Conservation (phyloP, 169 alveolate species). For the Miamiensis avidus region DNA sequence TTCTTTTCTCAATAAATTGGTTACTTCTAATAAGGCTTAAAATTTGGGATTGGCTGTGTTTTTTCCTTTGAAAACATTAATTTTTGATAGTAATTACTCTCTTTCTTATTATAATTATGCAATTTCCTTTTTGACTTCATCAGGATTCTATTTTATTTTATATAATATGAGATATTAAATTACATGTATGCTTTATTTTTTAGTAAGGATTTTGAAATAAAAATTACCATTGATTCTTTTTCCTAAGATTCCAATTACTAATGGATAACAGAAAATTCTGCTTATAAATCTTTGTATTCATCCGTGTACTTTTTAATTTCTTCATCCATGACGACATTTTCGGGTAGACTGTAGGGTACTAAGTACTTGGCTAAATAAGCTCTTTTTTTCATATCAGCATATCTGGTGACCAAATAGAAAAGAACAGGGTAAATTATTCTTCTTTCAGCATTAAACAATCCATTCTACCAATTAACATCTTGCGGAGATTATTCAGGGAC, state of each 20-base stretch:
- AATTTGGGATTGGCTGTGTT: conserved; percentile 36
- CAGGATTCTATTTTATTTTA: conserved; percentile 34
- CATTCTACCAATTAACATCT: conserved; percentile 3
- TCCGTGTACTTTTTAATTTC: conserved; percentile 35
- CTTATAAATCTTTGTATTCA: conserved; percentile 39
- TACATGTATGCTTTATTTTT: neutral
- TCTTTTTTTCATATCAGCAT: conserved; percentile 34
- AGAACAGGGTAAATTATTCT: conserved; percentile 30
- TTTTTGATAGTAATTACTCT: conserved; percentile 39
- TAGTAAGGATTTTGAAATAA: neutral
- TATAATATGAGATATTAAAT: too few relatives aligned
- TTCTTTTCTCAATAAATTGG: conserved; percentile 43
- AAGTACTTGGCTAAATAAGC: conserved; percentile 46
- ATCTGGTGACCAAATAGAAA: conserved; percentile 29
- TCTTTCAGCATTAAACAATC: conserved; percentile 20
- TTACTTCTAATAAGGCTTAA: conserved; percentile 39
- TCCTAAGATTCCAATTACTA: conserved; percentile 22
- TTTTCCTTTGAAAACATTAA: conserved; percentile 31
- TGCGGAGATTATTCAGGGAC: conserved; percentile 18
- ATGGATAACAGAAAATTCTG: conserved; percentile 44
- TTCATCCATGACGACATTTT: conserved; percentile 37
- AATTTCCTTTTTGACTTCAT: conserved; percentile 36
- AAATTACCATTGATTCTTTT: conserved; percentile 22
- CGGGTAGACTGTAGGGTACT: conserved; percentile 39
- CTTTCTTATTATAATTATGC: conserved; percentile 36